These are phyloP conservation scores for Candida hungchunana DNA, from an alignment of 805 yeast genomes.

Conservation along the genomic window DNA sequence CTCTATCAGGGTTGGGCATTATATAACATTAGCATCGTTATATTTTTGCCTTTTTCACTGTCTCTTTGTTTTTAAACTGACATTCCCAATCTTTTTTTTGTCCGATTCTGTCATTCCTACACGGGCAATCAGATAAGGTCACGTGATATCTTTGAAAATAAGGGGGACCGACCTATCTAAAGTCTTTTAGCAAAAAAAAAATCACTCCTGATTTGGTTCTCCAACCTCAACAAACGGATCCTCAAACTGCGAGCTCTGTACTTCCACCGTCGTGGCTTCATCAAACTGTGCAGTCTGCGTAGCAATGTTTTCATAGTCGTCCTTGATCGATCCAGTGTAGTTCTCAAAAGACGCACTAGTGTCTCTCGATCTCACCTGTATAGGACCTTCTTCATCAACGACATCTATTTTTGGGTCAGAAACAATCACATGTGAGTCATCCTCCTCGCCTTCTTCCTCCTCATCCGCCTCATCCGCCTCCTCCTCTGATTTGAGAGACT, in stretches of 20 bases:
- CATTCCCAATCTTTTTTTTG: no score
- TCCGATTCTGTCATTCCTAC: no score
- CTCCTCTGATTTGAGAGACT: background rate
- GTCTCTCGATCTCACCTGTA: conserved; percentile 1
- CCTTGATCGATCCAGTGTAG: conserved; percentile 14
- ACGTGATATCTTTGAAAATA: no score
- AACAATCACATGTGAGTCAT: conserved; percentile 7
- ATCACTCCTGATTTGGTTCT: background rate
- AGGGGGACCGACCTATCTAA: no score
- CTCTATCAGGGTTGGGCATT: no score
- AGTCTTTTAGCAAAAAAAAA: no score
- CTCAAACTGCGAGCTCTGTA: conserved; percentile 2
- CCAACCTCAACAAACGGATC: conserved; percentile 11
- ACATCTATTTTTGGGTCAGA: background rate
- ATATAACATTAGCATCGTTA: no score
- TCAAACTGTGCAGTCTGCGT: conserved; percentile 8
- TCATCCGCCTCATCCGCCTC: conserved; percentile 1
- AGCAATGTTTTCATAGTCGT: conserved; percentile 22
- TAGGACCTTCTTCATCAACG: background rate
- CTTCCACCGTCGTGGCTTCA: conserved; percentile 6
- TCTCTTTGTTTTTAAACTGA: no score
- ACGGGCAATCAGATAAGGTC: no score
- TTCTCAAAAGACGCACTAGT: conserved; percentile 14
- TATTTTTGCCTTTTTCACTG: no score
- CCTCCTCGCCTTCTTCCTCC: background rate